A percentile compares a stretch with the other conserved stretches of the same genome.
These are phyloP conservation scores for Ophiostoma piceae DNA, from an alignment of 2,329 filamentous ascomycete species.

Conservation along the genomic window DNA sequence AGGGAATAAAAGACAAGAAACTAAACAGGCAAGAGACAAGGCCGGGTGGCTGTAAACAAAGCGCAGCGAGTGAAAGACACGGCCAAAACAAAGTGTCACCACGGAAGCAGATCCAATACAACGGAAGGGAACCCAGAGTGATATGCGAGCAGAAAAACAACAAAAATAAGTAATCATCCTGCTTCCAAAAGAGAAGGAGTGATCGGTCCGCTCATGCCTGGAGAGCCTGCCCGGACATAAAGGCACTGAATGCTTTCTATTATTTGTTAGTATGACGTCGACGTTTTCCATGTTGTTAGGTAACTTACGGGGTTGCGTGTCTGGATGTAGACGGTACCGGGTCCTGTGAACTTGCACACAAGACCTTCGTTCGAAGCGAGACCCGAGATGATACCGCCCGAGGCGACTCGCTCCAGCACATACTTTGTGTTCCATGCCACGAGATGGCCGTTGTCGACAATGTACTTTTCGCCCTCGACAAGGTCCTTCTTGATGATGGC, in stretches of 20 bases:
- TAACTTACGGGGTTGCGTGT: conserved; percentile 71
- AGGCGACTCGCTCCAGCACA: conserved; percentile 79
- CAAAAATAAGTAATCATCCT: neutral
- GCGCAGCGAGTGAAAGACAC: too few relatives aligned
- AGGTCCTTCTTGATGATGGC: conserved; percentile 90
- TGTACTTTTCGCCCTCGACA: conserved; percentile 72
- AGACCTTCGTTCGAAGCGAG: conserved; percentile 77
- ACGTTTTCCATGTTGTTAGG: neutral
- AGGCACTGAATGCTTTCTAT: conserved; percentile 49
- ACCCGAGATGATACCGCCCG: conserved; percentile 87
- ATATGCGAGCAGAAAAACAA: neutral
- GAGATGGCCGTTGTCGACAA: conserved; percentile 86
- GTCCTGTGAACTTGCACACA: conserved; percentile 89
- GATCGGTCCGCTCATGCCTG: conserved; percentile 26
- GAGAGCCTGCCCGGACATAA: conserved; percentile 45
- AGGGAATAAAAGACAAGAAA: neutral
- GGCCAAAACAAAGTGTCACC: neutral
- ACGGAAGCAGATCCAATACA: conserved; percentile 8
- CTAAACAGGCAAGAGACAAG: neutral
- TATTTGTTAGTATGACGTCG: neutral
- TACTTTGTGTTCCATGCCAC: conserved; percentile 98
- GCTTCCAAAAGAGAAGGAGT: neutral
- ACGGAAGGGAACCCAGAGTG: neutral
- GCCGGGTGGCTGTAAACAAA: neutral
- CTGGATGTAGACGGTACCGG: conserved; percentile 87